Conservation (phyloP, 768 basidiomycete species). For the Mycena belliarum region DNA sequence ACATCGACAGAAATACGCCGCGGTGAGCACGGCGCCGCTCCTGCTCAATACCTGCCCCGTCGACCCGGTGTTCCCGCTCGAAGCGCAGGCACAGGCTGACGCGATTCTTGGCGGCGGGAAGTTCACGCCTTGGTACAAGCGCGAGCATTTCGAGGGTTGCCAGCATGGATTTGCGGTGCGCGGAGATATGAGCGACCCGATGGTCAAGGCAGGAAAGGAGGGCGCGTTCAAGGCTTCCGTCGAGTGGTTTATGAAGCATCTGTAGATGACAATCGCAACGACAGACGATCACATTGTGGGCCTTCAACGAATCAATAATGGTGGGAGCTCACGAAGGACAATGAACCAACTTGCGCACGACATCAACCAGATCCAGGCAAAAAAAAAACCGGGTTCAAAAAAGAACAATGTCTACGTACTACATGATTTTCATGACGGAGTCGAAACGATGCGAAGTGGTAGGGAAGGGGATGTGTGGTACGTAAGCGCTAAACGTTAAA, state of each 20-base stretch:
- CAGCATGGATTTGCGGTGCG: background rate
- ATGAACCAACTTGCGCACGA: too few species aligned
- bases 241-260: constrained; percentile 3
- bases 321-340: too few species aligned
- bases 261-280: too few species aligned
- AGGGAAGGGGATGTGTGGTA: too few species aligned
- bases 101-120: constrained; percentile 1
- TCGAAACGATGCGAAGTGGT: too few species aligned
- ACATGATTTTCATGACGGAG: too few species aligned
- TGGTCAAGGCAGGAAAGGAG: constrained; percentile 1
- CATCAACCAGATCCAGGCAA: too few species aligned
- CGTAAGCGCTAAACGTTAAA: too few species aligned
- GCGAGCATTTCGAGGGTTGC: constrained; percentile 2
- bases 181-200: constrained; percentile 1
- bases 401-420: too few species aligned
- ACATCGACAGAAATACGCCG: constrained; percentile 1
- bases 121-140: background rate
- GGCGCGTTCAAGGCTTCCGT: background rate
- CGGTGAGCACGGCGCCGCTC: background rate
- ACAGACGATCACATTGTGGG: too few species aligned
- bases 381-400: too few species aligned
- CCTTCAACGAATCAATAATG: too few species aligned
- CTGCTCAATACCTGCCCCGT: constrained; percentile 5
- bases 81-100: constrained; percentile 4
- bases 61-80: background rate